A percentile compares a stretch with the other conserved stretches of the same genome.
Conservation (phyloP, 805 yeast genomes). For the Pichia gijzeniarum region DNA sequence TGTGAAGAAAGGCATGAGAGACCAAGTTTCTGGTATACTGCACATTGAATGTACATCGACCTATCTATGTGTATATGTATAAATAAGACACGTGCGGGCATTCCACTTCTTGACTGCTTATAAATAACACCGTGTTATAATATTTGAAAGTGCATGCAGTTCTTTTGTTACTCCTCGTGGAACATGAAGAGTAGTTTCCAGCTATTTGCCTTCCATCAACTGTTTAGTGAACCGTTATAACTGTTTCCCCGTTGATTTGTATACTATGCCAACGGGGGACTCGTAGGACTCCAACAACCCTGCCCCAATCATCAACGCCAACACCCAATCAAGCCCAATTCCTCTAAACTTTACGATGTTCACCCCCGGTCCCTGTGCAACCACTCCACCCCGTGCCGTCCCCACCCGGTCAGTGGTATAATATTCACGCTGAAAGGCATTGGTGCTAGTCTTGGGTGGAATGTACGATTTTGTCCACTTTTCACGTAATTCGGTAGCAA, state of each 20-base stretch:
- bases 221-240: too few relatives aligned
- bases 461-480: conserved; percentile 6
- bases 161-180: too few relatives aligned
- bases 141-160: too few relatives aligned
- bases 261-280: conserved; percentile 6
- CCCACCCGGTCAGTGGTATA: conserved; percentile 9
- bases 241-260: conserved; percentile 7
- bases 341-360: conserved; percentile 10
- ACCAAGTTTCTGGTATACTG: too few relatives aligned
- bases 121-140: too few relatives aligned
- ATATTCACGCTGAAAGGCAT: conserved; percentile 1
- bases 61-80: too few relatives aligned
- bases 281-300: conserved; percentile 4
- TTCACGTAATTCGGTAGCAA: conserved; percentile 1
- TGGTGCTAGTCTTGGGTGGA: background rate
- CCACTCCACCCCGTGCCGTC: background rate
- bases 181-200: too few relatives aligned
- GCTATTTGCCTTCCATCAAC: too few relatives aligned
- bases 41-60: too few relatives aligned
- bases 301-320: conserved; percentile 6
- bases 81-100: too few relatives aligned
- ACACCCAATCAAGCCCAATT: conserved; percentile 9
- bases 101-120: too few relatives aligned
- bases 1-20: background rate
- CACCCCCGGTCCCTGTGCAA: conserved; percentile 4